Percentiles rank a stretch among this genome's conserved stretches.
Evolutionary conservation across 1,284 basidiomycete species (phyloP).

Genomic region (Cutaneotrichosporon dermatis): DNA sequence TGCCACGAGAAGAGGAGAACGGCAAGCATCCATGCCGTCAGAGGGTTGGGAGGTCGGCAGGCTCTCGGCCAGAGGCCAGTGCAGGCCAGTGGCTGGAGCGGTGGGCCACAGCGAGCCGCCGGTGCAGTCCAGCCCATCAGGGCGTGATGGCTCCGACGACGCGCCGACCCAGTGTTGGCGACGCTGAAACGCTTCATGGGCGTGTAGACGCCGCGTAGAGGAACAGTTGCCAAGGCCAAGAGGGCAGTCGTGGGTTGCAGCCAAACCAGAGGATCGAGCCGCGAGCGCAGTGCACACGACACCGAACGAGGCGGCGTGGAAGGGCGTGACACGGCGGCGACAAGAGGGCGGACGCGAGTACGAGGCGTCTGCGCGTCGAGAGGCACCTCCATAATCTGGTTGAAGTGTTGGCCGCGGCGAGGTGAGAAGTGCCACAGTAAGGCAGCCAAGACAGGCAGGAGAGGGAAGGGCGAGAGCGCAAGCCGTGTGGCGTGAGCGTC

Average conservation of each 20-base stretch:
- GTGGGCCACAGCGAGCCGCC: conserved; percentile 73
- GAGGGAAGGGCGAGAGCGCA: conserved; percentile 79
- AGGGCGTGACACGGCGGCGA: conserved; percentile 73
- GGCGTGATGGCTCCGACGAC: conserved; percentile 91
- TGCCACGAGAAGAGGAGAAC: conserved; percentile 92
- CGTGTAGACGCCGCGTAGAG: conserved; percentile 90
- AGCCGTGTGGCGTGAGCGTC: conserved; percentile 91
- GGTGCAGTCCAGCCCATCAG: conserved; percentile 98
- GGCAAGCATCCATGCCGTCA: conserved; percentile 71
- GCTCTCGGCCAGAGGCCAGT: conserved; percentile 24
- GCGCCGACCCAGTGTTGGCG: conserved; percentile 96
- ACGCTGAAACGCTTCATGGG: conserved; percentile 85
- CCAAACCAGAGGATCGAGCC: conserved; percentile 73
- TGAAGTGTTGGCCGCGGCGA: conserved; percentile 92
- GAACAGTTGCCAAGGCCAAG: conserved; percentile 78
- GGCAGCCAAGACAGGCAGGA: conserved; percentile 81
- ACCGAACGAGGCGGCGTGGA: conserved; percentile 82
- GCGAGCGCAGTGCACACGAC: conserved; percentile 65
- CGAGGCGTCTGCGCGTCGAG: conserved; percentile 96
- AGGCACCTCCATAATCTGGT: conserved; percentile 91
- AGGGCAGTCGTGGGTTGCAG: conserved; percentile 82
- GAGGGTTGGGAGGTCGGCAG: conserved; percentile 56
- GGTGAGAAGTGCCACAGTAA: conserved; percentile 87
- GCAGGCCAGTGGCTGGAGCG: conserved; percentile 55
- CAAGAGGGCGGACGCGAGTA: conserved; percentile 85